Conservation (phyloP, 371 early-diverging fungal species). For the Mucor circinelloides region DNA sequence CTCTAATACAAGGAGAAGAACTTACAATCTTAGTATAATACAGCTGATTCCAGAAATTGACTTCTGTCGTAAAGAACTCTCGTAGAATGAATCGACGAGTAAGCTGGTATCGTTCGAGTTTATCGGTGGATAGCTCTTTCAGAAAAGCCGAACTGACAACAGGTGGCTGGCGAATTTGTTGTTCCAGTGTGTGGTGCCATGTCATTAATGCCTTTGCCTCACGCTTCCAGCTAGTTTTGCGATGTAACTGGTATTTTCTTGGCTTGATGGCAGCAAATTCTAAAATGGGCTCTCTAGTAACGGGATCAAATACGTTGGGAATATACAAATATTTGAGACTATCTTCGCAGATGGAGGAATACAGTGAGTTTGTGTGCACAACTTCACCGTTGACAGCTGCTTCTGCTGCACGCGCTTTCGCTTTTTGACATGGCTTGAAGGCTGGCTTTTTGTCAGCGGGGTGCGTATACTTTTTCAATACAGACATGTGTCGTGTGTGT, state of each 20-base stretch:
- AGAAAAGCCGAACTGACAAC: not conserved
- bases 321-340: slow-evolving; percentile 22
- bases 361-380: not conserved
- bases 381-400: slow-evolving; percentile 17
- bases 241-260: slow-evolving; percentile 21
- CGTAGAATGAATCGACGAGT: slow-evolving; percentile 41
- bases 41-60: slow-evolving; percentile 48
- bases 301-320: slow-evolving; percentile 29
- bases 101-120: slow-evolving; percentile 18
- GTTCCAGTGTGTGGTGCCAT: slow-evolving; percentile 33
- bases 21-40: slow-evolving; percentile 45
- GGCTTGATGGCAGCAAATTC: slow-evolving; percentile 27
- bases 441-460: slow-evolving; percentile 14
- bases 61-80: slow-evolving; percentile 49
- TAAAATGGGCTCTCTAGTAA: slow-evolving; percentile 20
- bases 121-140: not conserved
- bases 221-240: slow-evolving; percentile 27
- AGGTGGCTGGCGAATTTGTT: not conserved
- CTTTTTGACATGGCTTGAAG: slow-evolving; percentile 22
- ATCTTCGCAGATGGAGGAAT: slow-evolving; percentile 17
- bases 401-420: slow-evolving; percentile 19
- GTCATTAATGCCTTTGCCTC: slow-evolving; percentile 39
- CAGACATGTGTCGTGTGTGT: slow-evolving; percentile 15
- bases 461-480: slow-evolving; percentile 14
- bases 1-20: not conserved